phyloP scores from a whole-genome alignment of 2,329 filamentous ascomycete genomes.

The Arthroderma sp. region DNA sequence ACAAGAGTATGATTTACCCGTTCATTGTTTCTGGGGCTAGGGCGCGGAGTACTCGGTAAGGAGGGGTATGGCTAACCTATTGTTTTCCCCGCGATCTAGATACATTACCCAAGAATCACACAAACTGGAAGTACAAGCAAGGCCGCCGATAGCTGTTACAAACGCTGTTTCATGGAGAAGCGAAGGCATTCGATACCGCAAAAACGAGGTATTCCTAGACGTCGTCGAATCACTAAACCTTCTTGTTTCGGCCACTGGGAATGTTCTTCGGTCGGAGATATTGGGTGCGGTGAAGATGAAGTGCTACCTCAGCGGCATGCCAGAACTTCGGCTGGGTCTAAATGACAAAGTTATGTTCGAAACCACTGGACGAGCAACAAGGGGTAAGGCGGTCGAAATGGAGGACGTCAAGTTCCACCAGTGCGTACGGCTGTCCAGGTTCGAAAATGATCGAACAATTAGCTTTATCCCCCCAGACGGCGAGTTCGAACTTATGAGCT shows the following conservation, averaged over 20 bases:
- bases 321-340: conserved; percentile 79
- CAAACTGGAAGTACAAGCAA: conserved; percentile 91
- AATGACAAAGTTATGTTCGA: conserved; percentile 99
- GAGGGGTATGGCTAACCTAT: background rate
- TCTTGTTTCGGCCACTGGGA: conserved; percentile 84
- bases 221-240: conserved; percentile 95
- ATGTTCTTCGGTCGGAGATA: conserved; percentile 91
- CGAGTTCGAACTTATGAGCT: conserved; percentile 98
- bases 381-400: conserved; percentile 98
- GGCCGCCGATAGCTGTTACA: conserved; percentile 92
- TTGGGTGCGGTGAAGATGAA: conserved; percentile 99
- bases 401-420: conserved; percentile 99
- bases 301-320: conserved; percentile 97
- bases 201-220: conserved; percentile 98
- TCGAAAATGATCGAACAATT: conserved; percentile 97
- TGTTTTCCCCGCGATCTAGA: conserved; percentile 24
- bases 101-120: conserved; percentile 99
- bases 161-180: conserved; percentile 97
- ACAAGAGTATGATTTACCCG: conserved; percentile 53
- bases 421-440: conserved; percentile 85
- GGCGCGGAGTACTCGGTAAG: background rate
- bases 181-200: conserved; percentile 94
- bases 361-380: conserved; percentile 81
- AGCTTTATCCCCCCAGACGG: conserved; percentile 97
- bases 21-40: background rate